Conservation (phyloP, 1,284 basidiomycete species). For the Tetrapyrgos nigripes region DNA sequence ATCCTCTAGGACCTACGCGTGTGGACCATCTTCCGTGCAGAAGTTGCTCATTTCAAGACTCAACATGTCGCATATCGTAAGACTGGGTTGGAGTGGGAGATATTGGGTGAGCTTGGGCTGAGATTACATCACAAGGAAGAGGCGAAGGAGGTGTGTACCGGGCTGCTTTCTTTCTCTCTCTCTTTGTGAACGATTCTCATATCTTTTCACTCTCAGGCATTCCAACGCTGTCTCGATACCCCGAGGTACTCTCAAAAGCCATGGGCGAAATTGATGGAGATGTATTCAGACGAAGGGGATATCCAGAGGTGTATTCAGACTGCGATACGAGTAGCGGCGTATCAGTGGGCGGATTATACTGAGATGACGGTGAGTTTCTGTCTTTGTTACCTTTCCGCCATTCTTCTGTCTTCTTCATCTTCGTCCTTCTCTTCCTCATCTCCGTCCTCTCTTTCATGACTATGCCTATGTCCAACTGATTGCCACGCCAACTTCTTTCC, state of each 20-base stretch:
- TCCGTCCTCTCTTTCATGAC: neutral
- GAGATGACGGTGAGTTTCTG: conserved; percentile 79
- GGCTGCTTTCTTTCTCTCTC: no score
- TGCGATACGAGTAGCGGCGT: conserved; percentile 91
- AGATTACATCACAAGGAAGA: conserved; percentile 97
- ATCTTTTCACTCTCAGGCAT: conserved; percentile 55
- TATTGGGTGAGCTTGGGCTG: conserved; percentile 92
- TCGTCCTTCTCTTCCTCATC: neutral
- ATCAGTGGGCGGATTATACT: conserved; percentile 86
- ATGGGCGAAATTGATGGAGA: conserved; percentile 91
- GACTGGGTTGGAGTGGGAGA: conserved; percentile 98
- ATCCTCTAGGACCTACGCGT: conserved; percentile 86
- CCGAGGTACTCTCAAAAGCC: conserved; percentile 91
- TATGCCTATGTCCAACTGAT: neutral
- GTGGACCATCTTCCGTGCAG: conserved; percentile 99
- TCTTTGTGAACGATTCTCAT: neutral
- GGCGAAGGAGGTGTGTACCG: conserved; percentile 74
- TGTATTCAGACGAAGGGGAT: conserved; percentile 94
- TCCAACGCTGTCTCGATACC: conserved; percentile 90
- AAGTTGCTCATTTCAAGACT: conserved; percentile 98
- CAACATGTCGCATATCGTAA: conserved; percentile 97
- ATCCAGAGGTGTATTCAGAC: conserved; percentile 90
- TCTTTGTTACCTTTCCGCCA: neutral
- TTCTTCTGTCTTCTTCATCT: conserved; percentile 12
- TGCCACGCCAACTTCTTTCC: neutral